A percentile compares a stretch with the other conserved stretches of the same genome.
These are phyloP conservation scores for Tulasnella calospora DNA, from an alignment of 768 basidiomycete genomes.

Conservation along the genomic window DNA sequence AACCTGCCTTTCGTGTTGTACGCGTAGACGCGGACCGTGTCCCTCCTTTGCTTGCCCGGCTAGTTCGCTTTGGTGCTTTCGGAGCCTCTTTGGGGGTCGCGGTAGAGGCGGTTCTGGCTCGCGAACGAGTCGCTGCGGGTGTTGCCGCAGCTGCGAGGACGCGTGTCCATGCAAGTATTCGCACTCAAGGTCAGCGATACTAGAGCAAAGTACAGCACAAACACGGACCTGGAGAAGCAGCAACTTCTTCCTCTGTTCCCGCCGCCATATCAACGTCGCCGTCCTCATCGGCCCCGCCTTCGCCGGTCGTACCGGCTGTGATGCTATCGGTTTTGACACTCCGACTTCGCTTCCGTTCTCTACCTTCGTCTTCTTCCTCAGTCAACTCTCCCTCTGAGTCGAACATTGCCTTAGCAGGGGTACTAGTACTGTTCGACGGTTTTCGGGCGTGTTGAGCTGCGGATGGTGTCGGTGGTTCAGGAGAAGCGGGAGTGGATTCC, in stretches of 20 bases:
- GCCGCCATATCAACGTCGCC: conserved; percentile 18
- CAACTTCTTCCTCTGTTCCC: conserved; percentile 19
- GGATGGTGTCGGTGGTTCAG: conserved; percentile 36
- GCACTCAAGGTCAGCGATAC: background rate
- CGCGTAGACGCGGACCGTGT: background rate
- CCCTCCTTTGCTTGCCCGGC: background rate
- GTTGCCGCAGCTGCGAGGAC: background rate
- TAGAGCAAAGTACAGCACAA: background rate
- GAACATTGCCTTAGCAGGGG: conserved; percentile 11
- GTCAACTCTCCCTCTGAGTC: conserved; percentile 35
- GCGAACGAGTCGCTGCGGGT: background rate
- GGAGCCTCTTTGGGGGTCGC: background rate
- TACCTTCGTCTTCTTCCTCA: conserved; percentile 38
- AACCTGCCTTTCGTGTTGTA: background rate
- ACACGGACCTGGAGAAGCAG: conserved; percentile 4
- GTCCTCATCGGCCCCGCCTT: background rate
- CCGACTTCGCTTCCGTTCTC: conserved; percentile 26
- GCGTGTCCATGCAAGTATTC: background rate
- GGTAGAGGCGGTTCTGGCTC: background rate
- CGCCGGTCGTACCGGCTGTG: conserved; percentile 2
- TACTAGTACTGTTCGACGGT: conserved; percentile 13
- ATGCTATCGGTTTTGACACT: conserved; percentile 23
- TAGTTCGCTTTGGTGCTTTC: background rate
- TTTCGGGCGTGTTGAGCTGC: conserved; percentile 15
- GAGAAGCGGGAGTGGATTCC: conserved; percentile 51